A percentile compares a stretch with the other conserved stretches of the same genome.
These are phyloP conservation scores for Dothideomycetidae sp. DNA, from an alignment of 2,329 filamentous ascomycete species.

Conservation along the genomic window DNA sequence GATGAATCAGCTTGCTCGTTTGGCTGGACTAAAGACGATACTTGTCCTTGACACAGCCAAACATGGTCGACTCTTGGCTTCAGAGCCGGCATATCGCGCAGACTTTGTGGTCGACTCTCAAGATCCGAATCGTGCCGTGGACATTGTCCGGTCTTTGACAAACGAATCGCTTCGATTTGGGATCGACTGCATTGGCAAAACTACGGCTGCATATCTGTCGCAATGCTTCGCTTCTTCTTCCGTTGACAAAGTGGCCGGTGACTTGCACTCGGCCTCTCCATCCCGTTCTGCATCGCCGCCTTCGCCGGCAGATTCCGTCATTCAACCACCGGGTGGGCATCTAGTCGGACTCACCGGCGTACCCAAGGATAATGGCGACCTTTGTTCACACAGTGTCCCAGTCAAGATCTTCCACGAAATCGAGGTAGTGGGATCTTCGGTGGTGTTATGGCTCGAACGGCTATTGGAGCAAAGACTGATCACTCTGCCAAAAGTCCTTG, in stretches of 20 bases:
- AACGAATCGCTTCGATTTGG: slow-evolving; percentile 47
- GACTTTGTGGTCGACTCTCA: slow-evolving; percentile 57
- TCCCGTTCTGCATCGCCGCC: slow-evolving; percentile 42
- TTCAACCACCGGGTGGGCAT: slow-evolving; percentile 50
- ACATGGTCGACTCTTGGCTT: slow-evolving; percentile 45
- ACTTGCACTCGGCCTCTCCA: background rate
- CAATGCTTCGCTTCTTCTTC: slow-evolving; percentile 1
- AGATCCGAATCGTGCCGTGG: slow-evolving; percentile 49
- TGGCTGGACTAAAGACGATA: slow-evolving; percentile 50
- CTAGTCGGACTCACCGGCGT: slow-evolving; percentile 54
- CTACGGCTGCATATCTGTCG: slow-evolving; percentile 2
- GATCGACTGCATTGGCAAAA: slow-evolving; percentile 41
- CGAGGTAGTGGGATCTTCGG: slow-evolving; percentile 44
- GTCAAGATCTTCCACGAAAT: slow-evolving; percentile 65
- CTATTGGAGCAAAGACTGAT: slow-evolving; percentile 43
- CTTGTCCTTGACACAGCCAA: slow-evolving; percentile 52
- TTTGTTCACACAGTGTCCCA: slow-evolving; percentile 50
- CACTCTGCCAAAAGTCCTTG: slow-evolving; percentile 49
- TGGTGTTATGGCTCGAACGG: slow-evolving; percentile 53
- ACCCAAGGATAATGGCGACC: slow-evolving; percentile 41
- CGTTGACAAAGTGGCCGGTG: background rate
- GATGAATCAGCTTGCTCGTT: slow-evolving; percentile 46
- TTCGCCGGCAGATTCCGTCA: slow-evolving; percentile 45
- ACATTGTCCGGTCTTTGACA: slow-evolving; percentile 48
- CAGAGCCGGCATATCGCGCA: slow-evolving; percentile 26